A percentile compares a stretch with the other conserved stretches of the same genome.
phyloP scores from a whole-genome alignment of 805 yeast genomes.

The Metschnikowia dekortorum region DNA sequence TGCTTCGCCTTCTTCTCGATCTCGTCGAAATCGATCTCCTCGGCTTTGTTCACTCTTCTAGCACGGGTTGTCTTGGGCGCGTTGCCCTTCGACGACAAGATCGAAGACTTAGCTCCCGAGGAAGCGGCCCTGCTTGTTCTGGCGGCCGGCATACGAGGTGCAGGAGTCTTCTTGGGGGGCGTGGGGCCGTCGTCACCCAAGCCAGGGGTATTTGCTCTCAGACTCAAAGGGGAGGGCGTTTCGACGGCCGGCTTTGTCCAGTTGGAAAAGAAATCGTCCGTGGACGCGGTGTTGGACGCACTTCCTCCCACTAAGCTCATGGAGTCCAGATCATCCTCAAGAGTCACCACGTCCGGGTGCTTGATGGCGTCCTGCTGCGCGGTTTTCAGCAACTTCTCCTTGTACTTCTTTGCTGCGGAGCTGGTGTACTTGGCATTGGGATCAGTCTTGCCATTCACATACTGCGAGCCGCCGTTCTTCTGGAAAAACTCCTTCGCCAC shows the following conservation, averaged over 20 bases:
- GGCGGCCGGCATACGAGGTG: slow-evolving; percentile 25
- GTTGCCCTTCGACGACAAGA: slow-evolving; percentile 48
- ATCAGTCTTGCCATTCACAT: slow-evolving; percentile 50
- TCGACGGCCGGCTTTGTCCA: slow-evolving; percentile 78
- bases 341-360: slow-evolving; percentile 70
- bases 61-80: slow-evolving; percentile 54
- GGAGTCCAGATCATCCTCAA: slow-evolving; percentile 82
- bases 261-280: slow-evolving; percentile 85
- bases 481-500: slow-evolving; percentile 76
- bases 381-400: slow-evolving; percentile 69
- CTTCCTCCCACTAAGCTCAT: slow-evolving; percentile 26
- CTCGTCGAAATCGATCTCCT: slow-evolving; percentile 54
- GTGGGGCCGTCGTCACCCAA: slow-evolving; percentile 31
- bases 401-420: slow-evolving; percentile 73
- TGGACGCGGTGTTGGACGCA: slow-evolving; percentile 40
- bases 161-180: slow-evolving; percentile 10
- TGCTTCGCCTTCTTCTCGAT: slow-evolving; percentile 73
- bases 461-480: slow-evolving; percentile 81
- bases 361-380: slow-evolving; percentile 61
- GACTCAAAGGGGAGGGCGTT: slow-evolving; percentile 48
- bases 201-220: slow-evolving; percentile 42
- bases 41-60: slow-evolving; percentile 46
- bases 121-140: slow-evolving; percentile 25
- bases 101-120: slow-evolving; percentile 26
- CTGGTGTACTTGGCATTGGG: slow-evolving; percentile 78